Evolutionary conservation across 805 yeast genomes (phyloP).

Genomic region (Metschnikowia hibisci): DNA sequence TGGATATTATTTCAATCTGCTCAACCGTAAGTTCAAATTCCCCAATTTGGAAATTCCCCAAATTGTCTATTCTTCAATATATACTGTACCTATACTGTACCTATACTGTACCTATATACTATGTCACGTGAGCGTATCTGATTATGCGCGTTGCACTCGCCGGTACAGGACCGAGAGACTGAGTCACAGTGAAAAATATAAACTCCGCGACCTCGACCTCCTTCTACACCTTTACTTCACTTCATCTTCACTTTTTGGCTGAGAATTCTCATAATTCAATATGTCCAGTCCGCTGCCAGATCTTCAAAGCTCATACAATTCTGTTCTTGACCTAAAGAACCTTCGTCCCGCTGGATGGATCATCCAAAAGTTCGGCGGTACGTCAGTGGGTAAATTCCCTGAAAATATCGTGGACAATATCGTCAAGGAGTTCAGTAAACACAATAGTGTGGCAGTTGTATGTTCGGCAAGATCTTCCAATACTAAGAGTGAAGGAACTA

Average conservation of each 20-base stretch:
- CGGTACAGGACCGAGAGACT: slow-evolving; percentile 5
- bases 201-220: neutral
- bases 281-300: slow-evolving; percentile 19
- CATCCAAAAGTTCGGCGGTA: slow-evolving; percentile 94
- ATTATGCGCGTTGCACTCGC: slow-evolving; percentile 3
- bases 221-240: neutral
- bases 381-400: slow-evolving; percentile 94
- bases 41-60: no score
- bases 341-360: slow-evolving; percentile 33
- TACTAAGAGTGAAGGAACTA: slow-evolving; percentile 93
- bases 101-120: no score
- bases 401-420: slow-evolving; percentile 80
- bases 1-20: no score
- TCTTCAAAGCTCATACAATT: slow-evolving; percentile 32
- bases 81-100: no score
- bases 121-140: neutral
- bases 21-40: no score
- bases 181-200: slow-evolving; percentile 3
- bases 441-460: slow-evolving; percentile 80
- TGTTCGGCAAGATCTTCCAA: slow-evolving; percentile 93
- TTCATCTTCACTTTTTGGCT: no score
- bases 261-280: neutral
- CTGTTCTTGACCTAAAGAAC: slow-evolving; percentile 36
- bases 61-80: no score
- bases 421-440: slow-evolving; percentile 59